Base-by-base conservation (phyloP, 2,329 filamentous ascomycete genomes). In the Elsinoe batatas region DNA sequence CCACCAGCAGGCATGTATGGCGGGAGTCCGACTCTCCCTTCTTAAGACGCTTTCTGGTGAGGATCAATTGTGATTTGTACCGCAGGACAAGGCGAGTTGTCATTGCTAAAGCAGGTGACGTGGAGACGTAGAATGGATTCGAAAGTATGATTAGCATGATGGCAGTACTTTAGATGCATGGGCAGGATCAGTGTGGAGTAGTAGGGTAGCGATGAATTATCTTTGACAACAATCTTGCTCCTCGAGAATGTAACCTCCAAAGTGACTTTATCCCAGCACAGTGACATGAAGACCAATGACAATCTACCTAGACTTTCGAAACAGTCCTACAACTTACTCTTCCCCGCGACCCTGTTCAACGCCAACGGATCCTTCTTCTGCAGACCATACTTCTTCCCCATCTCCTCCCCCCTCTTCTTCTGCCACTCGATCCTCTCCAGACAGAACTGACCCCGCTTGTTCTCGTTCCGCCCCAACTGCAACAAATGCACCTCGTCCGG, bases 401-500 rank as follows among this genome's bases (percentile, higher is more conserved):
- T 64, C 73, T 83, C 75, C 64, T 80, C 79, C 13, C 84, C 79
- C 74, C 79, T 83, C 64, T 76, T 72, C 68, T 76, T 78, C 74
- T 91, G 87, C 66, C 72, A 75, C 62, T 77, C 72, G 57, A 90
- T 82, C 66, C 79, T 79, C 58, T 77, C 74, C 42, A 83, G 75
- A 46, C 83, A 78, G 37, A 60, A 67, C 61, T 73, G 68, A 56
- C 82, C 84, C 61, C 81, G 79, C 70, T 79, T 85, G 69, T 89
- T 91, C 78, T 93, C 88, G 63, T 89, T 89, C 63, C 79, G 77
- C 13, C 87, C 88, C 75, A 93, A 76, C 74, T 93, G 88, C 69
- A 88, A 76, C 61, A 91, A 72, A 70, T 94, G 93, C 58, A 97
- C 93, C 81, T 98, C 93, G 72, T 98, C 93, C 0, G 93, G 93